Evolutionary conservation across 2,329 filamentous ascomycete genomes (phyloP).

Genomic region (Trichoderma koningiopsis): DNA sequence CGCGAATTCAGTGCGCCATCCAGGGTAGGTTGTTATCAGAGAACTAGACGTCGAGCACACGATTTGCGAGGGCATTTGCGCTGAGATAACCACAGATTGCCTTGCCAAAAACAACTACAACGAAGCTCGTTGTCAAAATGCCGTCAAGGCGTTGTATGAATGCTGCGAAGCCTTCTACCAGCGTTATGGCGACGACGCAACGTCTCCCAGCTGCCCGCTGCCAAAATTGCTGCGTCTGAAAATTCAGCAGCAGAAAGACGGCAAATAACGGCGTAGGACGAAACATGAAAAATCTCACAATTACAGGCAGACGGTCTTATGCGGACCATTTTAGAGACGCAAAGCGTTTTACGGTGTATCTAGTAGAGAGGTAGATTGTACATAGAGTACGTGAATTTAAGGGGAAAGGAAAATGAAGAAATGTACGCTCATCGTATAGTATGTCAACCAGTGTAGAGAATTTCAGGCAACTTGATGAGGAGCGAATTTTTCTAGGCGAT

Average conservation of each 20-base stretch:
- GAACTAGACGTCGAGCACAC: background rate
- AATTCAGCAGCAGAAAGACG: constrained; percentile 70
- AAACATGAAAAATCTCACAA: background rate
- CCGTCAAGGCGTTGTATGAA: constrained; percentile 86
- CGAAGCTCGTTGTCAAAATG: constrained; percentile 75
- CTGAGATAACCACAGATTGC: constrained; percentile 63
- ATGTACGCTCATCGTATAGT: constrained; percentile 51
- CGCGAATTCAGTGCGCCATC: constrained; percentile 71
- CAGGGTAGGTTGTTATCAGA: constrained; percentile 65
- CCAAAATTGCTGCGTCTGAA: constrained; percentile 77
- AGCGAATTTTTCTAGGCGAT: constrained; percentile 86
- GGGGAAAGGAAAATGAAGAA: background rate
- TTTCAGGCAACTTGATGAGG: constrained; percentile 70
- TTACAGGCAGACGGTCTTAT: background rate
- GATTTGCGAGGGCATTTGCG: background rate
- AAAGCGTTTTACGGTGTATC: background rate
- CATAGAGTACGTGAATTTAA: background rate
- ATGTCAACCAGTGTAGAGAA: constrained; percentile 49
- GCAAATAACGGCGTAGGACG: constrained; percentile 26
- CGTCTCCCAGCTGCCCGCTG: constrained; percentile 83
- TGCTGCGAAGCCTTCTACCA: constrained; percentile 91
- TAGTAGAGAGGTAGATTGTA: constrained; percentile 23
- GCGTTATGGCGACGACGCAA: constrained; percentile 73
- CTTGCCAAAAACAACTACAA: constrained; percentile 82
- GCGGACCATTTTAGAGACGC: background rate